Evolutionary conservation across 768 basidiomycete species (phyloP), one percentile per base, ranked within the genome.

Genomic region (Boletus bicolor): DNA sequence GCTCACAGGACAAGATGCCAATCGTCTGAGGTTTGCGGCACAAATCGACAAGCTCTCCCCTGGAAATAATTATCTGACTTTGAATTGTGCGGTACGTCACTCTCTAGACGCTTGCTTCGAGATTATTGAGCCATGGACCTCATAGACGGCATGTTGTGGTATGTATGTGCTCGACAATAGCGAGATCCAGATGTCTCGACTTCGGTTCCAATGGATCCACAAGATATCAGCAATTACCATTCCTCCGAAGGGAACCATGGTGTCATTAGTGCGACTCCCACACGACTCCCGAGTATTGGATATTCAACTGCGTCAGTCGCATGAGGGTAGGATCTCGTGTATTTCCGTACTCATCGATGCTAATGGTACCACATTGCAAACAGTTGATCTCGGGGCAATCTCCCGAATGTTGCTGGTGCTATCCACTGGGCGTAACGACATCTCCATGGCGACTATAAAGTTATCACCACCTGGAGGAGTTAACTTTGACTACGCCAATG

Each of bases 21-120:
- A 86, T 49, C 80, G 78, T 51, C 74, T 88, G 44, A 79, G 73
- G 59, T 94, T 87, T 62, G 72, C 75, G 2, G 60, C 75, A 1
- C 68, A 74, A 4, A 62, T 72, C 0, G 63, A 75, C 19, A 68
- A 65, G 3, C 72, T 96, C 26, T 64, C 73, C 1, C 76, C 86
- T 0, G 94, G 93, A 7, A 73, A 74, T 45, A 87, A 83, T 21
- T 60, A 65, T 1, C 61, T 89, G 37, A 80, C 74, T 0, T 68
- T 93, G 39, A 86, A 82, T 62, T 94, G 87, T 65, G 80, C 89
- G 8, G 94, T 95, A 69, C 61, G 89, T 72, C 39, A 51, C 44
- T 30, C 2, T 35, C 51, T 38, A 7, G 9, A 32, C 15, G 14
- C 34, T 37, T 45, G 7, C 8, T 57, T 15, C 34, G 19, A 46